Evolutionary conservation across 352 stramenopile genomes (phyloP), one percentile per base, ranked within the genome.

Genomic region (Globisporangium cylindrosporum): DNA sequence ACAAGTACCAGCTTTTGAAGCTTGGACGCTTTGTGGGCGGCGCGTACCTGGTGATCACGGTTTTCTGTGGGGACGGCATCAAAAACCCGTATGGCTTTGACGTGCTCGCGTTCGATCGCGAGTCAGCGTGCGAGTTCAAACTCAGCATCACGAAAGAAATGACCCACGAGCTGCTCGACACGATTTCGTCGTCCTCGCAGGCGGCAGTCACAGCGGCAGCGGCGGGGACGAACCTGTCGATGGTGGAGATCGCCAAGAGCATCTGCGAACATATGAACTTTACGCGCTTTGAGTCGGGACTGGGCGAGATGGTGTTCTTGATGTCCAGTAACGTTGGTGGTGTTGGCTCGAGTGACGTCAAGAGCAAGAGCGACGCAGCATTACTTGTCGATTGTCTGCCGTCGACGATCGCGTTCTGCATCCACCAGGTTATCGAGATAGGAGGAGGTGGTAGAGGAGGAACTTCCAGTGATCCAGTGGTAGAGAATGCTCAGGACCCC

Each of bases 71-170:
- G n/a, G 75, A 90, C 56, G 77, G 82, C 14, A 75, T 84, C 36
- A 76, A 71, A 22, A 91, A 92, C 46, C 77, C 82, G 46, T 92
- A 92, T 60, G 84, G 82, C 1, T 91, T 91, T 67, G 84, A 92
- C 41, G 79, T 92, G 18, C 67, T 86, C 34, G 84, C 84, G 18
- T 70, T 81, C 49, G 70, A 91, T 58, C 74, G 70, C 1, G 79
- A 86, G 64, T 71, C 70, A 10, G 68, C 80, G 8, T 74, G 74
- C 62, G 79, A 88, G 63, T 90, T 84, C 61, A 75, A 71, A 14
- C 56, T 92, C 38, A 76, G 68, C 32, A 69, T 91, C 29, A 88
- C 82, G 1, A 87, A 89, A 54, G 77, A 84, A 49, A 89, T 85
- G 69, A 88, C 80, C 0, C 84, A 89, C 54, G 72, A 84, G 14